Base-by-base conservation (phyloP, 2,329 filamentous ascomycete species). In the Colletotrichum incanum region DNA sequence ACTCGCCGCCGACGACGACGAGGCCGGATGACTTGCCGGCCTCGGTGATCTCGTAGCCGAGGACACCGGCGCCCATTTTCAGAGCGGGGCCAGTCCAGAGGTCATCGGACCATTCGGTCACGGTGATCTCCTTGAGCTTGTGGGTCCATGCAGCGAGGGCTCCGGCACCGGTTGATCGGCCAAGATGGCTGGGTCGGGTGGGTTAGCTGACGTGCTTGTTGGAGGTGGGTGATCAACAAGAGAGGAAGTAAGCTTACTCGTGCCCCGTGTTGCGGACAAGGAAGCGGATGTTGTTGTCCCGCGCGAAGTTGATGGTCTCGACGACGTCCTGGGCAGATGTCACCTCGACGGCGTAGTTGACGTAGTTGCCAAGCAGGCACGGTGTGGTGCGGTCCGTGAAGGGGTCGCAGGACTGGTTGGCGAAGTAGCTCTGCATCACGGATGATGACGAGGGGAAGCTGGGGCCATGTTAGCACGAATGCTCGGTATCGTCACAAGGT, bases 51-150 rank as follows among this genome's bases (percentile, higher is more conserved):
- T 91, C 87, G 31, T 77, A 81, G 0, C 82, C 87, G 52, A 85
- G 81, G 0, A 90, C 83, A 55, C 90, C 89, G 11, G 89, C 85
- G 2, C 86, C 88, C 43, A 91, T 75, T 39, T 84, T 88, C 16
- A 89, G 79, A 0, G 88, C 88, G 31, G 81, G 81, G 18, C 89
- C 88, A 1, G 71, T 78, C 77, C 90, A 91, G 50, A 80, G 71
- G 5, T 76, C 34, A 39, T 81, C 78, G 20, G 79, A 77, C 67
- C 82, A 87, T 47, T 81, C 77, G 26, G 82, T 77, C 73, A 86
- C 82, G 45, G 83, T 69, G 37, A 84, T 82, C n/a, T 81, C 75
- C 77, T 85, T 84, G 65, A 85, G 75, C 67, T 78, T 74, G 72
- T 84, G 81, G 6, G 79, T 84, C 80, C 82, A 84, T 45, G 84